A percentile compares a stretch with the other conserved stretches of the same genome.
phyloP scores from a whole-genome alignment of 31 red algal genomes.

The Asparagopsis taxiformis region DNA sequence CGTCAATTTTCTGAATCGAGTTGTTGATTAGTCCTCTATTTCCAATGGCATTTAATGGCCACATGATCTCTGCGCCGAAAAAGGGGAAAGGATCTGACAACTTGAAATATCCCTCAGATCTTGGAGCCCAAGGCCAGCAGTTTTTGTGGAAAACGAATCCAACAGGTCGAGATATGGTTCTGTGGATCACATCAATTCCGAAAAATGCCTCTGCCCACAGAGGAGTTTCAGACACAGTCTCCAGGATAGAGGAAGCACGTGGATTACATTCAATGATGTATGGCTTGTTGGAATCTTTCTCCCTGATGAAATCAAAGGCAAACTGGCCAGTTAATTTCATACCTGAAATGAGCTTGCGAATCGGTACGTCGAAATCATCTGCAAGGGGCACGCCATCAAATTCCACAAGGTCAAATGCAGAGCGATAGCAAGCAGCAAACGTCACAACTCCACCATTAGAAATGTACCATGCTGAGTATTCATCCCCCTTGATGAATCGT shows the following conservation, averaged over 20 bases:
- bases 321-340: slow-evolving; percentile 66
- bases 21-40: slow-evolving; percentile 13
- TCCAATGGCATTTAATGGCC: slow-evolving; percentile 69
- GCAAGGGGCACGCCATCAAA: slow-evolving; percentile 54
- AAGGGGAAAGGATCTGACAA: slow-evolving; percentile 68
- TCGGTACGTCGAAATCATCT: slow-evolving; percentile 24
- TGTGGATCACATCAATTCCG: slow-evolving; percentile 39
- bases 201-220: slow-evolving; percentile 78
- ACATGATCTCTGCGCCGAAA: slow-evolving; percentile 65
- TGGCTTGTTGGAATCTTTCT: slow-evolving; percentile 1
- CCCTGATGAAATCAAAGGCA: slow-evolving; percentile 76
- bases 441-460: slow-evolving; percentile 66
- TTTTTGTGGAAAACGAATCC: slow-evolving; percentile 70
- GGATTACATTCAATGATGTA: slow-evolving; percentile 85
- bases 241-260: slow-evolving; percentile 70
- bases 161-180: slow-evolving; percentile 15
- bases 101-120: slow-evolving; percentile 57
- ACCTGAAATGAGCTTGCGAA: slow-evolving; percentile 24
- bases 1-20: slow-evolving; percentile 52
- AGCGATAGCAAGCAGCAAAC: slow-evolving; percentile 52
- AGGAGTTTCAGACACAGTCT: slow-evolving; percentile 69
- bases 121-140: slow-evolving; percentile 71
- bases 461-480: slow-evolving; percentile 77
- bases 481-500: slow-evolving; percentile 42
- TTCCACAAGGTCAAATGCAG: slow-evolving; percentile 45